Conservation (phyloP, 352 stramenopile genomes). For the Salisapilia sapeloensis region DNA sequence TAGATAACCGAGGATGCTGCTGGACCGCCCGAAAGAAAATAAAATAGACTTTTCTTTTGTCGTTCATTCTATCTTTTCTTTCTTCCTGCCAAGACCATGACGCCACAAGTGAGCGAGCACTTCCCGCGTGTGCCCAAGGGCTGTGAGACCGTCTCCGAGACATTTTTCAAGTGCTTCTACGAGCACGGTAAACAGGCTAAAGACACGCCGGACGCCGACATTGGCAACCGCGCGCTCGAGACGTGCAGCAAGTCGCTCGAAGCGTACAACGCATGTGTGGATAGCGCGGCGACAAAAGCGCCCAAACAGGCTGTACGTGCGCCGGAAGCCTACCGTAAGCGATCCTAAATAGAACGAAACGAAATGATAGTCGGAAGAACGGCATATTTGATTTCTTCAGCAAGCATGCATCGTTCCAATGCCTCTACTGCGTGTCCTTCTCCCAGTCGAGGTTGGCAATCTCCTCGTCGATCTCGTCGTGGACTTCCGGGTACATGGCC, state of each 20-base stretch:
- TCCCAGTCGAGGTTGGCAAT: slow-evolving; percentile 82
- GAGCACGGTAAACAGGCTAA: slow-evolving; percentile 55
- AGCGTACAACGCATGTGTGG: slow-evolving; percentile 64
- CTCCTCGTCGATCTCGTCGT: slow-evolving; percentile 77
- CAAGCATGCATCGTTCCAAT: background rate
- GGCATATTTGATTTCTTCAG: slow-evolving; percentile 1
- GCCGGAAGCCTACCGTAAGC: slow-evolving; percentile 47
- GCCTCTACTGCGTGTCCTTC: slow-evolving; percentile 61
- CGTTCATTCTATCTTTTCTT: no score
- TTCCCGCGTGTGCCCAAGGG: slow-evolving; percentile 58
- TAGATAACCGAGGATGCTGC: no score
- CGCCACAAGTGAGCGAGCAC: slow-evolving; percentile 42
- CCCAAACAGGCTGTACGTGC: slow-evolving; percentile 70
- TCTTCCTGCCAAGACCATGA: slow-evolving; percentile 6
- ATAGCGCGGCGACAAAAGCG: slow-evolving; percentile 23
- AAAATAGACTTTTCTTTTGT: no score
- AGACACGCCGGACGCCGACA: slow-evolving; percentile 28
- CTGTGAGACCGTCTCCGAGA: slow-evolving; percentile 45
- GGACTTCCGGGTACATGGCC: slow-evolving; percentile 74
- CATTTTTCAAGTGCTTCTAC: slow-evolving; percentile 75
- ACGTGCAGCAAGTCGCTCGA: slow-evolving; percentile 31
- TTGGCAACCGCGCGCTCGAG: slow-evolving; percentile 44
- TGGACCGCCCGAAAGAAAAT: no score
- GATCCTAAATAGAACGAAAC: slow-evolving; percentile 1
- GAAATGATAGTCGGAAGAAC: slow-evolving; percentile 1